Conservation (phyloP, 1,139 yeast genomes). For the Hyphopichia khmerensis region DNA sequence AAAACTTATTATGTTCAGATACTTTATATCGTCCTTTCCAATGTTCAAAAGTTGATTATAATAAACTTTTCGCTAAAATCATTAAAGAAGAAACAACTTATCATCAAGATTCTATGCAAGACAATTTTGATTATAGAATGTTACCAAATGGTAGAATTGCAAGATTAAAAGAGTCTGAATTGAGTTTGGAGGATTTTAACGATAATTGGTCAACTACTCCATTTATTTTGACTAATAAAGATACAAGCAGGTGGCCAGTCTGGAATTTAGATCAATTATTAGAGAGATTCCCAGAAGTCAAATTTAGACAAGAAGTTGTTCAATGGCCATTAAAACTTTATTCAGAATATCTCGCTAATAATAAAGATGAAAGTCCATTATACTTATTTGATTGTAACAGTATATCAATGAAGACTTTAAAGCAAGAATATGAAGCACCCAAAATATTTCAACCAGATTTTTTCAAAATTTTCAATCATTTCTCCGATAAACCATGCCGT, state of each 20-base stretch:
- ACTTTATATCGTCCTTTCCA: slow-evolving; percentile 75
- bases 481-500: slow-evolving; percentile 41
- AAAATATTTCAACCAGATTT: slow-evolving; percentile 51
- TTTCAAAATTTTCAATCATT: slow-evolving; percentile 40
- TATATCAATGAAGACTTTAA: slow-evolving; percentile 57
- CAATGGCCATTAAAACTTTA: slow-evolving; percentile 72
- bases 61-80: slow-evolving; percentile 42
- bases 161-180: slow-evolving; percentile 41
- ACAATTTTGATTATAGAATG: slow-evolving; percentile 10
- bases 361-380: slow-evolving; percentile 78
- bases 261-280: slow-evolving; percentile 59
- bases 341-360: slow-evolving; percentile 56
- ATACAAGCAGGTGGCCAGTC: slow-evolving; percentile 56
- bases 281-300: slow-evolving; percentile 54
- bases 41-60: slow-evolving; percentile 68
- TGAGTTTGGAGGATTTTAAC: slow-evolving; percentile 49
- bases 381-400: slow-evolving; percentile 82
- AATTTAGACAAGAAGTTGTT: slow-evolving; percentile 82
- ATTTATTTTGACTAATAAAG: slow-evolving; percentile 55
- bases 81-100: slow-evolving; percentile 45
- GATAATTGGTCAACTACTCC: slow-evolving; percentile 53
- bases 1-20: slow-evolving; percentile 50
- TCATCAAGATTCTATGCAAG: slow-evolving; percentile 22
- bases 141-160: slow-evolving; percentile 41
- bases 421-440: slow-evolving; percentile 57